Evolutionary conservation across 2,329 filamentous ascomycete species (phyloP), one percentile per base, ranked within the genome.

Genomic region (Xylariaceae sp.): DNA sequence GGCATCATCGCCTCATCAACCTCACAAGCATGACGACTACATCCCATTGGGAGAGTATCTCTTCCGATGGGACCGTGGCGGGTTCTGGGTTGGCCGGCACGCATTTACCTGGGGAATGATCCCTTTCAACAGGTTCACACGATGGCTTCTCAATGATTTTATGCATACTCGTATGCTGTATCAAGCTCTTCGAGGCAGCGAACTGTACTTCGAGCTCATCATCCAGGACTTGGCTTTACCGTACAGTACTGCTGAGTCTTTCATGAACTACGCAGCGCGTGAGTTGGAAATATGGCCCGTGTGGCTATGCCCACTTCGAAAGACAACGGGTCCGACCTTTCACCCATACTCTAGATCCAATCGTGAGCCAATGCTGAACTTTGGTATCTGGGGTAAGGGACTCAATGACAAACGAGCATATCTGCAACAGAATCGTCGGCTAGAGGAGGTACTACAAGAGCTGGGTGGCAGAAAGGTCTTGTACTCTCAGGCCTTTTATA

Each of bases 401-500:
- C 68, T 73, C 2, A 65, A 62, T 5, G 67, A 72, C 28, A 69
- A 73, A 2, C 64, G 72, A 2, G 68, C 73, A 7, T 81, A 80
- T 47, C 71, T 87, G 6, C 59, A 62, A 1, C 70, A 74, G 48
- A 88, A 88, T 65, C 76, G 82, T 1, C 74, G 73, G 1, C 71
- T 89, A 1, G 86, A 88, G 67, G 69, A 72, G 14, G 81, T 78
- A 50, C 73, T 87, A 0, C 73, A 75, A 7, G 76, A 79, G 22
- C 73, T 85, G 11, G 75, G 79, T 2, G 86, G 86, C 6, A 83
- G 82, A 73, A 88, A 88, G 68, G 87, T 83, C 75, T 69, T 89
- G 1, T 89, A 89, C 57, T 83, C 84, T 1, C 84, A 88, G 50
- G 81, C 83, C 0, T 88, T 84, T 66, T 87, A 87, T 66, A 79